phyloP scores from a whole-genome alignment of 176 grass and related monocot species.

The Thinopyrum elongatum region DNA sequence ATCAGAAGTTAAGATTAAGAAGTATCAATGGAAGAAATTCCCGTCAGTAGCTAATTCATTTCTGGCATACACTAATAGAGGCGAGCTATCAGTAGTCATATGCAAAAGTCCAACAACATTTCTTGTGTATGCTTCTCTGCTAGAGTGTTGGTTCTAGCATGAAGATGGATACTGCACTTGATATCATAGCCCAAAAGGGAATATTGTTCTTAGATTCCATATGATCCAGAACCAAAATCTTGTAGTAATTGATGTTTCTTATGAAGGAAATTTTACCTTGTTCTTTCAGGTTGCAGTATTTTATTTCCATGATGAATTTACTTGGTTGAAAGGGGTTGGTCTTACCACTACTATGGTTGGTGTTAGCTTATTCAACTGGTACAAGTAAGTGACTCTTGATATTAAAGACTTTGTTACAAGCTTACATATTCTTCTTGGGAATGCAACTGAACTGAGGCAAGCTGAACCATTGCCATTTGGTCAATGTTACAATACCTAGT shows the following conservation, averaged over 20 bases:
- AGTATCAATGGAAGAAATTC: background rate
- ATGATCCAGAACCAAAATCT: background rate
- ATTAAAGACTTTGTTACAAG: background rate
- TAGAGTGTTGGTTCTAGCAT: background rate
- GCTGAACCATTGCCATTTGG: constrained; percentile 20
- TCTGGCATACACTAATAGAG: background rate
- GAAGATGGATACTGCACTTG: constrained; percentile 2
- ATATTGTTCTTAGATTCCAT: constrained; percentile 13
- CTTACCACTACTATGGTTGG: constrained; percentile 91
- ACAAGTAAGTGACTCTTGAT: constrained; percentile 75
- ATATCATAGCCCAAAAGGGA: background rate
- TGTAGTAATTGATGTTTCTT: constrained; percentile 7
- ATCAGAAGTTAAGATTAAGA: background rate
- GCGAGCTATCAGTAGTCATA: constrained; percentile 20
- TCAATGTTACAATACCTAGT: background rate
- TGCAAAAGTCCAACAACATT: background rate
- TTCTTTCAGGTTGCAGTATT: constrained; percentile 90
- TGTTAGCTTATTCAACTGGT: constrained; percentile 98
- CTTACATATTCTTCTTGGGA: background rate
- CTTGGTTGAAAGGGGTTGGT: constrained; percentile 78
- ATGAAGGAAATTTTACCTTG: constrained; percentile 23
- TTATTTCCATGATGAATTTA: constrained; percentile 97
- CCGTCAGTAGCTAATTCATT: background rate
- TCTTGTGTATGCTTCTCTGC: constrained; percentile 1
- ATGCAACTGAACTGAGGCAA: background rate